These are phyloP conservation scores for Huntiella decipiens DNA, from an alignment of 2,329 filamentous ascomycete genomes.

Conservation along the genomic window DNA sequence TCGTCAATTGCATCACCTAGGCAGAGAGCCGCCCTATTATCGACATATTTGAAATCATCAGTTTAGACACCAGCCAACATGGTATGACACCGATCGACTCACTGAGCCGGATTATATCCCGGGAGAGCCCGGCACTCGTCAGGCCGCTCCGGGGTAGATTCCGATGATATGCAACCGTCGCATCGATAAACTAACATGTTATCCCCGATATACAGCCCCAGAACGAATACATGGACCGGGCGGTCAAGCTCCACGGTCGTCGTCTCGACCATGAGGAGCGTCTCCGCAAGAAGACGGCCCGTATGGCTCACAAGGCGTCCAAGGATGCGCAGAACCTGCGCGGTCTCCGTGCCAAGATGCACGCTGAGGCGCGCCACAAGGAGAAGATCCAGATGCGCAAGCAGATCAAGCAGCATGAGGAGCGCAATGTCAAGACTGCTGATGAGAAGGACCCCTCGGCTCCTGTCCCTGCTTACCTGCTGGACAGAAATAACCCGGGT, in stretches of 20 bases:
- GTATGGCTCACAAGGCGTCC: constrained; percentile 74
- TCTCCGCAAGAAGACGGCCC: constrained; percentile 64
- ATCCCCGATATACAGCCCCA: constrained; percentile 39
- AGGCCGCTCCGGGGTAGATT: too few species aligned
- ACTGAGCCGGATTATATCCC: background rate
- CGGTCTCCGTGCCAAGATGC: constrained; percentile 78
- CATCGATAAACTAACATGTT: constrained; percentile 1
- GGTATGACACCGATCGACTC: background rate
- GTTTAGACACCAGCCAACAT: background rate
- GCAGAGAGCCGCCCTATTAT: constrained; percentile 6
- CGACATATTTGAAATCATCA: background rate
- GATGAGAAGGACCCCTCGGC: constrained; percentile 61
- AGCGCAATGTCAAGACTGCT: constrained; percentile 83
- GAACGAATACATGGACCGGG: constrained; percentile 51
- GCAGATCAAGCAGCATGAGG: constrained; percentile 83
- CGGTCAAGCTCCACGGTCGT: constrained; percentile 35
- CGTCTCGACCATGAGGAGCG: constrained; percentile 70
- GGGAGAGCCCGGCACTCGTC: background rate
- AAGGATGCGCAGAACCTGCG: constrained; percentile 85
- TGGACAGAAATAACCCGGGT: constrained; percentile 53
- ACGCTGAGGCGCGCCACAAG: constrained; percentile 81
- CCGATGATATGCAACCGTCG: background rate
- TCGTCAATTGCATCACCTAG: background rate
- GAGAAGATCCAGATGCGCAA: constrained; percentile 99
- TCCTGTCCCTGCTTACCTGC: constrained; percentile 77